phyloP scores from a whole-genome alignment of 768 basidiomycete species.

The Lactarius hatsudake region DNA sequence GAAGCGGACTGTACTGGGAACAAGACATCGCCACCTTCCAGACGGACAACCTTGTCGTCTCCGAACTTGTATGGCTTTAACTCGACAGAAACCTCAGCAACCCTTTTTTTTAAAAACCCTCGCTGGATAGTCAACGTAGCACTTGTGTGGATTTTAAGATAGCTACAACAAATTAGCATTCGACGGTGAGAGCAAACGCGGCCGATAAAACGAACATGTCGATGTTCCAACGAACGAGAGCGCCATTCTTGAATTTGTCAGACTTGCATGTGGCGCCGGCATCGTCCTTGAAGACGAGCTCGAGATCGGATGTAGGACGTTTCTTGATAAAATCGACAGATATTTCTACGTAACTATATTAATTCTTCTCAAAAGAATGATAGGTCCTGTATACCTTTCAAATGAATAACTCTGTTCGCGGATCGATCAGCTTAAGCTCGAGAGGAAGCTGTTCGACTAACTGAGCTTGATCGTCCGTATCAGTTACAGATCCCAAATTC shows the following conservation, averaged over 20 bases:
- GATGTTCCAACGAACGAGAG: not conserved
- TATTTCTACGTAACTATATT: not conserved
- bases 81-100: not conserved
- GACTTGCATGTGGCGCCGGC: not conserved
- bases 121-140: not conserved
- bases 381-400: not conserved
- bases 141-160: not conserved
- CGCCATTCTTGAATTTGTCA: not conserved
- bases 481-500: no score
- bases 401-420: not conserved
- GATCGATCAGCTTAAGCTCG: fast-evolving
- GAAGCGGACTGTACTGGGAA: not conserved
- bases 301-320: not conserved
- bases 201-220: not conserved
- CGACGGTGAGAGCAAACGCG: not conserved
- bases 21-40: not conserved
- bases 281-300: not conserved
- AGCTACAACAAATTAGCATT: not conserved
- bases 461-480: not conserved
- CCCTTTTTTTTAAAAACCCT: fast-evolving
- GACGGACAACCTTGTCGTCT: not conserved
- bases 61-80: not conserved
- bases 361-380: fast-evolving
- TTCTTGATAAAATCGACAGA: not conserved
- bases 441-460: not conserved